Evolutionary conservation across 129 eudicot genomes (phyloP).

Genomic region (Chrysanthemum lavandulifolium): DNA sequence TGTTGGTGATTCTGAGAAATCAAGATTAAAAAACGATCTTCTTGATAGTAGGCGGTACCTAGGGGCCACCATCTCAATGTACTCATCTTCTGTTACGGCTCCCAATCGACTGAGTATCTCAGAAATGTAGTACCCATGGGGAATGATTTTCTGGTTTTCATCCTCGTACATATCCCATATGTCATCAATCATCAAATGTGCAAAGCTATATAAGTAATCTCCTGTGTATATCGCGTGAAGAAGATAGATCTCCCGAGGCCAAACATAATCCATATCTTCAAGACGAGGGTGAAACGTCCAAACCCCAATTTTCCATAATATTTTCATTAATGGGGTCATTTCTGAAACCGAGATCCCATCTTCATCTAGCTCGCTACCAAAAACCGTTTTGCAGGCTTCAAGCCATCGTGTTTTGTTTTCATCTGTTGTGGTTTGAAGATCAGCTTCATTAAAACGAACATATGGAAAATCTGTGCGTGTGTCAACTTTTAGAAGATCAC

Average conservation of each 20-base stretch:
- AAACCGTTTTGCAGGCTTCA: constrained; percentile 1
- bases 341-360: neutral
- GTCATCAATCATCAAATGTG: constrained; percentile 8
- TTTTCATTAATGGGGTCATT: constrained; percentile 2
- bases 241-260: neutral
- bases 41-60: neutral
- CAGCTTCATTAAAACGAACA: neutral
- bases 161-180: constrained; percentile 21
- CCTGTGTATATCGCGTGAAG: neutral
- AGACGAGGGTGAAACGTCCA: constrained; percentile 12
- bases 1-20: constrained; percentile 7
- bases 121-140: constrained; percentile 16
- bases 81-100: neutral
- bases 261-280: neutral
- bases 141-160: neutral
- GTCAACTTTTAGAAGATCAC: neutral
- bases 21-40: neutral
- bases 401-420: neutral
- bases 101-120: constrained; percentile 6
- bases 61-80: neutral
- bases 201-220: neutral
- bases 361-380: neutral
- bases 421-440: neutral
- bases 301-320: constrained; percentile 2
- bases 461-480: neutral